phyloP scores from a whole-genome alignment of 768 basidiomycete species.

The Polyporus arcularius region DNA sequence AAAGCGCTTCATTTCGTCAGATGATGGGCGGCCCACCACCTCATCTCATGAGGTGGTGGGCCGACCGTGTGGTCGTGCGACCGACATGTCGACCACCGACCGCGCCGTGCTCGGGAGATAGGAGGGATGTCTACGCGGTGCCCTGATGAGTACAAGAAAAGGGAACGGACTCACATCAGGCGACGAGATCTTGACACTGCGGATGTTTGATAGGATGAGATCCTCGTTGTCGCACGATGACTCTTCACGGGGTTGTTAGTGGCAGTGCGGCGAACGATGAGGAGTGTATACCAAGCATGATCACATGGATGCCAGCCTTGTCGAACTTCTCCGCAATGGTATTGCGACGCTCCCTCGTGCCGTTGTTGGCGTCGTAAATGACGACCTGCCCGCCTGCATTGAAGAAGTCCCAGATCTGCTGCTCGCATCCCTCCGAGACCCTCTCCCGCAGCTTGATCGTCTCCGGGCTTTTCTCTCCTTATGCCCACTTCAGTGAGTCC shows the following conservation, averaged over 20 bases:
- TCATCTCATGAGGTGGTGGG: no score
- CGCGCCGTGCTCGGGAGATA: no score
- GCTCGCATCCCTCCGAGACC: slow-evolving; percentile 83
- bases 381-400: slow-evolving; percentile 88
- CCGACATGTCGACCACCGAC: no score
- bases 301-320: slow-evolving; percentile 84
- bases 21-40: no score
- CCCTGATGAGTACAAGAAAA: background rate
- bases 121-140: no score
- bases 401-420: slow-evolving; percentile 89
- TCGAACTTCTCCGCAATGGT: slow-evolving; percentile 84
- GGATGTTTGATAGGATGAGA: slow-evolving; percentile 91
- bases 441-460: slow-evolving; percentile 75
- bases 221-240: slow-evolving; percentile 89
- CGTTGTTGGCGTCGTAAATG: slow-evolving; percentile 98
- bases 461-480: slow-evolving; percentile 76
- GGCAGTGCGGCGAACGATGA: background rate
- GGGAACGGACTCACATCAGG: slow-evolving; percentile 72
- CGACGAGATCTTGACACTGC: slow-evolving; percentile 96
- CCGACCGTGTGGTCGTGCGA: no score
- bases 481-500: slow-evolving; percentile 11
- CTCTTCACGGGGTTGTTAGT: slow-evolving; percentile 51
- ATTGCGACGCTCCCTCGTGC: slow-evolving; percentile 65
- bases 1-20: no score
- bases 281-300: slow-evolving; percentile 73